Percentiles rank a stretch among this genome's conserved stretches.
Conservation (phyloP, 805 yeast genomes). For the Hagleromyces aurorensis region DNA sequence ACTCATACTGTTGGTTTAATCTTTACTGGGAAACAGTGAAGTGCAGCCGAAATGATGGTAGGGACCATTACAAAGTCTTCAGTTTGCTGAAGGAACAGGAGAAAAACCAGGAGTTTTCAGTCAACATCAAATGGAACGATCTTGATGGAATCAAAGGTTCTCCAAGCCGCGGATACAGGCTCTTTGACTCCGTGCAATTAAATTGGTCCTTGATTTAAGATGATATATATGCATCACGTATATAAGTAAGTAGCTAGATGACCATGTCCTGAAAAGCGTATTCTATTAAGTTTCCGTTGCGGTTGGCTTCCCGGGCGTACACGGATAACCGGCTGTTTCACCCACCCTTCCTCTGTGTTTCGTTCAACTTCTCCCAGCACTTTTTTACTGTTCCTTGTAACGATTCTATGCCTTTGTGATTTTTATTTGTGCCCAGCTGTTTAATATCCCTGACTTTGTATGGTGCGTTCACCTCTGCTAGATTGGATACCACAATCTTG, state of each 20-base stretch:
- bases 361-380: conserved; percentile 39
- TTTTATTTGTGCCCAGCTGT: too few species aligned
- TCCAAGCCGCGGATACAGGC: conserved; percentile 40
- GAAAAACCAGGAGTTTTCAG: conserved; percentile 9
- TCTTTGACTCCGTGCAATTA: conserved; percentile 45
- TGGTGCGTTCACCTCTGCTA: conserved; percentile 39
- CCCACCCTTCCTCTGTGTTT: conserved; percentile 41
- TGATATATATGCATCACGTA: neutral
- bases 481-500: conserved; percentile 39
- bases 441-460: conserved; percentile 30
- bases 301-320: too few species aligned
- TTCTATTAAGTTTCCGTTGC: too few species aligned
- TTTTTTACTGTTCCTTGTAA: conserved; percentile 44
- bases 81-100: conserved; percentile 14
- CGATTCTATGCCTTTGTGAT: too few species aligned
- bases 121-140: conserved; percentile 36
- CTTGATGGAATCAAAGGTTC: conserved; percentile 68
- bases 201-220: conserved; percentile 14
- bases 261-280: neutral
- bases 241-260: conserved; percentile 1
- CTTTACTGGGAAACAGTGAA: conserved; percentile 34
- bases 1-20: conserved; percentile 38
- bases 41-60: conserved; percentile 11
- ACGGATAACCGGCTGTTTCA: conserved; percentile 13
- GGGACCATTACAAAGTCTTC: conserved; percentile 8